These are phyloP conservation scores for Helicocarpus griseus DNA, from an alignment of 2,329 filamentous ascomycete species.

Conservation along the genomic window DNA sequence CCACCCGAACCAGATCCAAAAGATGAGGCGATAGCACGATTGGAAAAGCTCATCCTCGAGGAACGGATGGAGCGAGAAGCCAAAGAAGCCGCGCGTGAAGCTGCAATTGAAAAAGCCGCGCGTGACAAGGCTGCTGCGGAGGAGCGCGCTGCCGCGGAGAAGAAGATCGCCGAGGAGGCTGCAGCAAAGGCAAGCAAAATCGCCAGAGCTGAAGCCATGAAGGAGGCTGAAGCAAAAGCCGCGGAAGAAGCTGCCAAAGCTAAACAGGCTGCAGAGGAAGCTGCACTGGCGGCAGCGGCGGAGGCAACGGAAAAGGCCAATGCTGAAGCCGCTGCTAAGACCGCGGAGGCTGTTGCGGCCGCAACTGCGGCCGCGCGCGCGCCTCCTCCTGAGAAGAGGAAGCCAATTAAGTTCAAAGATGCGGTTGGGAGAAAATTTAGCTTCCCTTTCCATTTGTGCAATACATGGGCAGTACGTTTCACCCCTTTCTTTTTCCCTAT, in stretches of 20 bases:
- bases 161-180: conserved; percentile 33
- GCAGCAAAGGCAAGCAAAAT: conserved; percentile 22
- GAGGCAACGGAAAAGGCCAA: conserved; percentile 24
- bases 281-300: conserved; percentile 27
- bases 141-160: conserved; percentile 30
- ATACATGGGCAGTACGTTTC: conserved; percentile 65
- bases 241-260: conserved; percentile 35
- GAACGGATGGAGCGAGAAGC: conserved; percentile 33
- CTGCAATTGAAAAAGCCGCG: conserved; percentile 45
- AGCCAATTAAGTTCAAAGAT: conserved; percentile 82
- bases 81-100: conserved; percentile 30
- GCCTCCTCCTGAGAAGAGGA: conserved; percentile 50
- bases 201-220: conserved; percentile 36
- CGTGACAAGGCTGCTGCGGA: conserved; percentile 26
- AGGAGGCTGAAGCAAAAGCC: conserved; percentile 38
- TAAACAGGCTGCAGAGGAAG: conserved; percentile 28
- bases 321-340: conserved; percentile 23
- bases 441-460: conserved; percentile 79
- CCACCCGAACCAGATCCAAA: conserved; percentile 34
- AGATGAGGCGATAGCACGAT: conserved; percentile 50
- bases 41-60: conserved; percentile 48
- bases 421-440: conserved; percentile 85
- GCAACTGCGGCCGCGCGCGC: conserved; percentile 22
- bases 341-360: conserved; percentile 23
- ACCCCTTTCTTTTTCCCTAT: neutral